Evolutionary conservation across 1,284 basidiomycete genomes (phyloP), one percentile per base, ranked within the genome.

Genomic region (Bondarzewia mesenterica): DNA sequence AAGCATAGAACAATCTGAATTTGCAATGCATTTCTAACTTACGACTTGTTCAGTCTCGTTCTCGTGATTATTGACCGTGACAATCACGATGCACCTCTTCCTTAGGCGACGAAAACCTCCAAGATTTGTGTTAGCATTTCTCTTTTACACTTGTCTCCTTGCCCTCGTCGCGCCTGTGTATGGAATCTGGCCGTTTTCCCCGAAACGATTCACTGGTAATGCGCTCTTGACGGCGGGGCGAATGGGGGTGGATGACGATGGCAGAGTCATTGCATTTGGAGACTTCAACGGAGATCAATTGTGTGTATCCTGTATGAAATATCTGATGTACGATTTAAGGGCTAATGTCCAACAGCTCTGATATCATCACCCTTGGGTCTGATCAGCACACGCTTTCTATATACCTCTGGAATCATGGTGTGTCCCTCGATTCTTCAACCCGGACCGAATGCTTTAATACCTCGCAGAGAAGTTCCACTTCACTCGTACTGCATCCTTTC

Each of bases 211-310:
- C 71, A 83, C 78, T n/a, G 80, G 85, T 47, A 94, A 95, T 58
- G 79, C 86, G 0, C 74, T 98, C 42, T 73, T 96, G 51, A 73
- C 82, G 54, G 85, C 92, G 1, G 94, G 93, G 2, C 67, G 80
- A 0, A 73, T 96, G 57, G 94, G 93, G 1, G 68, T 99, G 16
- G 74, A 75, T 35, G 71, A 72, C n/a, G 75, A 80, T 36, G 81
- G 79, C 20, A 77, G 88, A 49, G 76, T 96, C 23, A 76, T 90
- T 43, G 94, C 93, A 2, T 88, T 93, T 60, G 95, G 92, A 25
- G 95, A 99, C 68, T 94, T 92, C 64, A 85, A 97, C 63, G 93
- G 89, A 4, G 93, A 98, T 65, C 93, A 96, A 62, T 89, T 89
- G 91, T 95, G 63, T 64, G 88, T 71, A 20, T 12, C 22, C 40